Base-by-base conservation (phyloP, 164 flowering plant genomes). In the Vitis amurensis region DNA sequence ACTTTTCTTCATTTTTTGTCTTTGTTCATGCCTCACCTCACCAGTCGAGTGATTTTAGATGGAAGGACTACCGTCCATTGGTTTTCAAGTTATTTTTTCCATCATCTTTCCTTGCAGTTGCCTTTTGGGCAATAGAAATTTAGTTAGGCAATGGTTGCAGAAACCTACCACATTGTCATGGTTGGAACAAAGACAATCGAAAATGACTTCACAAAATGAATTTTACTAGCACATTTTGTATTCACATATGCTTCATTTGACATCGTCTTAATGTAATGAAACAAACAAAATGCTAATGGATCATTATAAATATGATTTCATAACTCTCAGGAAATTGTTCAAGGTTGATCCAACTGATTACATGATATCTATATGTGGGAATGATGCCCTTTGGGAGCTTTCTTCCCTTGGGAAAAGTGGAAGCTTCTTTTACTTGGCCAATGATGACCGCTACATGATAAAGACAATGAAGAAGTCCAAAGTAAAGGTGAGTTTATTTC, bases 321-420 rank as follows among this genome's bases (percentile, higher is more conserved):
- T 94, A 88, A 86, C 92, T 48, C 90, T 95, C 1, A 88, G 98
- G 76, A 87, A 90, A 69, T 77, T 93, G 80, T 89, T 95, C 81
- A 88, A 91, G 74, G 90, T 94, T 68, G 99, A 94, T 79, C 79
- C 94, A 13, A 98, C 93, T 51, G 98, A 95, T 76, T 93, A 95
- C 83, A 95, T 95, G 99, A 12, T 95, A 64, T 93, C 99, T 0
- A 85, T 93, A 55, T 93, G 97, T 74, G 99, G 98, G 9, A 86
- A 87, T 67, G 97, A 93, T 76, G 99, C 98, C 16, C 97, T 95
- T 61, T 77, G 96, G 49, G 99, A 95, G 82, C 90, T 93, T 48
- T 91, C 96, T 8, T 93, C 98, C 44, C 97, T 97, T 11, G 98
- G 99, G 15, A 95, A 95, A 74, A 91, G 98, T 79, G 98, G 98